Evolutionary conservation across 768 basidiomycete genomes (phyloP).

Genomic region (Glaciozyma martinii): DNA sequence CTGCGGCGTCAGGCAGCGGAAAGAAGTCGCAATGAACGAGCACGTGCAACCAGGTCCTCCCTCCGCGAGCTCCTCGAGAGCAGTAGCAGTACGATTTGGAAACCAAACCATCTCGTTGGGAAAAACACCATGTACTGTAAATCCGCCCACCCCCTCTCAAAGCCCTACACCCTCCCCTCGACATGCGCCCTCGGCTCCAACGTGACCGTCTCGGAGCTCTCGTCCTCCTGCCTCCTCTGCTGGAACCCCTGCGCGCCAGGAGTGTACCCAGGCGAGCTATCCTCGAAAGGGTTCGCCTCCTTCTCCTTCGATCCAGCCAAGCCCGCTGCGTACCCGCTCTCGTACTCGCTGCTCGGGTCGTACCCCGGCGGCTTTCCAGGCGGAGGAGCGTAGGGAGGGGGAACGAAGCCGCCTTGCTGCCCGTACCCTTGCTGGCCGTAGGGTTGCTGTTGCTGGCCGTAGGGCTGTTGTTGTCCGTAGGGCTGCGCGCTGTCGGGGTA

Average conservation of each 20-base stretch:
- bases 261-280: background rate
- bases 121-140: too few relatives aligned
- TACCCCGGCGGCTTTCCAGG: background rate
- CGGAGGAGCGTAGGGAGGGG: conserved; percentile 2
- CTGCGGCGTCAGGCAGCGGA: background rate
- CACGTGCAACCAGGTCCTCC: background rate
- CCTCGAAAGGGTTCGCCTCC: background rate
- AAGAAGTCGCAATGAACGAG: background rate
- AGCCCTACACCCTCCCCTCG: conserved; percentile 1
- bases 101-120: background rate
- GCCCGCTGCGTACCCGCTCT: too few relatives aligned
- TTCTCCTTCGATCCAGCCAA: background rate
- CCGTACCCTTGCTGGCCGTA: background rate
- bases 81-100: too few relatives aligned
- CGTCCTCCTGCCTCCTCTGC: background rate
- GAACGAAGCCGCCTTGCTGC: background rate
- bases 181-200: conserved; percentile 2
- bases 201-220: conserved; percentile 5
- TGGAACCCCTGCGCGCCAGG: background rate
- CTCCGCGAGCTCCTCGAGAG: too few relatives aligned
- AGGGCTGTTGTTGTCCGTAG: background rate
- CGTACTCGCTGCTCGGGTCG: background rate
- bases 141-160: background rate
- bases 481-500: background rate
- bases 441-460: background rate